phyloP scores from a whole-genome alignment of 345 rosid species.

The Theobroma cacao region DNA sequence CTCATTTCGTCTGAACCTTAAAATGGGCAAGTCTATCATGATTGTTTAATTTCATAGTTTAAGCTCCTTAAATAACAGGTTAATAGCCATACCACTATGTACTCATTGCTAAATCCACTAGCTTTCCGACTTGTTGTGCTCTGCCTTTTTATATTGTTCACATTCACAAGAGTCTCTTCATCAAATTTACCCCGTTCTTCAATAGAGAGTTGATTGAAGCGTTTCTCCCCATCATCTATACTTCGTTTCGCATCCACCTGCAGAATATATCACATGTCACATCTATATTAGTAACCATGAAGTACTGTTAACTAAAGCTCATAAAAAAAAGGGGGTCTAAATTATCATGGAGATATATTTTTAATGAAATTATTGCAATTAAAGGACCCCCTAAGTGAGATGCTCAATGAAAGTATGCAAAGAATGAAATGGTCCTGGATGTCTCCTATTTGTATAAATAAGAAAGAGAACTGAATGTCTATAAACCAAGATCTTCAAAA shows the following conservation, averaged over 20 bases:
- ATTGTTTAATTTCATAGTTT: not conserved
- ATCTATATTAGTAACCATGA: not conserved
- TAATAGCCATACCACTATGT: slow-evolving; percentile 69
- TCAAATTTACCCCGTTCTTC: slow-evolving; percentile 96
- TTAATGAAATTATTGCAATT: not conserved
- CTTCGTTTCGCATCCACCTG: slow-evolving; percentile 77
- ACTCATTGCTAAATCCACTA: slow-evolving; percentile 75
- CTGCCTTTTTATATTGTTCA: slow-evolving; percentile 69
- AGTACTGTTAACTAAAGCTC: not conserved
- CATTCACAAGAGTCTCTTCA: slow-evolving; percentile 92
- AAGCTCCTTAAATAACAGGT: not conserved
- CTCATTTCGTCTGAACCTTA: not conserved
- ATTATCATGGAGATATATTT: not conserved
- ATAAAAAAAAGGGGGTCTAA: not conserved
- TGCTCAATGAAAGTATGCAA: not conserved
- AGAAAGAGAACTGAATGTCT: not conserved
- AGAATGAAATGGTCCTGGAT: not conserved
- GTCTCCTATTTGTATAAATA: not conserved
- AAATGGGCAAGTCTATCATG: not conserved
- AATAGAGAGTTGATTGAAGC: slow-evolving; percentile 88
- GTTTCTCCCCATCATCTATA: slow-evolving; percentile 80
- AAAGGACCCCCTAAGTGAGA: not conserved
- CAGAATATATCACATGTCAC: slow-evolving; percentile 2
- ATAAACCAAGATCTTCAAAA: not conserved
- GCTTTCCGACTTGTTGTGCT: slow-evolving; percentile 52